Conservation (phyloP, 2,329 filamentous ascomycete species). For the Colletotrichum tropicicola region DNA sequence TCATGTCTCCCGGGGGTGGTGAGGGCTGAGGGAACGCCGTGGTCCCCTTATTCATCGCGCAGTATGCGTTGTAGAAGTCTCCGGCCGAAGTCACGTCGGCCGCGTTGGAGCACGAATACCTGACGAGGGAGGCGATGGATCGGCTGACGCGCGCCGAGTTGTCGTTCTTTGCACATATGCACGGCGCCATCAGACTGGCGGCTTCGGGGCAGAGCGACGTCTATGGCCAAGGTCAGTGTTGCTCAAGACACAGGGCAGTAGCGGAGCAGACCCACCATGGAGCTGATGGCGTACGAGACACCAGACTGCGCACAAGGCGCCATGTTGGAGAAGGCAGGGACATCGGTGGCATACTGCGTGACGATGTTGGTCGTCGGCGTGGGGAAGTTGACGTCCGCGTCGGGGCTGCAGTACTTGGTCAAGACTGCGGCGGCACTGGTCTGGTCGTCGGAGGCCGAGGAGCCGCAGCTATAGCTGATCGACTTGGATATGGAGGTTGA, state of each 20-base stretch:
- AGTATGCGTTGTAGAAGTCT: conserved; percentile 61
- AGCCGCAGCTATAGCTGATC: conserved; percentile 53
- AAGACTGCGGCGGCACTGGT: conserved; percentile 56
- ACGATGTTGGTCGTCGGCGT: conserved; percentile 52
- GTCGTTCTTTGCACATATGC: conserved; percentile 60
- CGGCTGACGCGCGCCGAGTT: conserved; percentile 54
- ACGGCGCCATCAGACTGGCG: conserved; percentile 55
- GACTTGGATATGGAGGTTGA: conserved; percentile 47
- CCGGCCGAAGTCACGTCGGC: conserved; percentile 58
- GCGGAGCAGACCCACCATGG: conserved; percentile 33
- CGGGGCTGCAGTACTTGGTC: conserved; percentile 59
- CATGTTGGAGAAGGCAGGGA: conserved; percentile 51
- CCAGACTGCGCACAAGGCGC: conserved; percentile 52
- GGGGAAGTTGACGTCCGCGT: conserved; percentile 46
- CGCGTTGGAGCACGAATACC: conserved; percentile 54
- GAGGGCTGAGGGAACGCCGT: conserved; percentile 56
- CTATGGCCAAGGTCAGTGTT: not conserved
- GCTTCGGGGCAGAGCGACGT: conserved; percentile 45
- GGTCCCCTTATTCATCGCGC: conserved; percentile 57
- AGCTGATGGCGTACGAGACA: conserved; percentile 49
- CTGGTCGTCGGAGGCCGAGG: conserved; percentile 56
- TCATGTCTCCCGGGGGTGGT: conserved; percentile 61
- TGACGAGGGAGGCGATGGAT: conserved; percentile 52
- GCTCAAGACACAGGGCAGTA: not conserved
- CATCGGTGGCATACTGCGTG: conserved; percentile 58